Conservation (phyloP, 352 stramenopile genomes). For the Pythium insidiosum region DNA sequence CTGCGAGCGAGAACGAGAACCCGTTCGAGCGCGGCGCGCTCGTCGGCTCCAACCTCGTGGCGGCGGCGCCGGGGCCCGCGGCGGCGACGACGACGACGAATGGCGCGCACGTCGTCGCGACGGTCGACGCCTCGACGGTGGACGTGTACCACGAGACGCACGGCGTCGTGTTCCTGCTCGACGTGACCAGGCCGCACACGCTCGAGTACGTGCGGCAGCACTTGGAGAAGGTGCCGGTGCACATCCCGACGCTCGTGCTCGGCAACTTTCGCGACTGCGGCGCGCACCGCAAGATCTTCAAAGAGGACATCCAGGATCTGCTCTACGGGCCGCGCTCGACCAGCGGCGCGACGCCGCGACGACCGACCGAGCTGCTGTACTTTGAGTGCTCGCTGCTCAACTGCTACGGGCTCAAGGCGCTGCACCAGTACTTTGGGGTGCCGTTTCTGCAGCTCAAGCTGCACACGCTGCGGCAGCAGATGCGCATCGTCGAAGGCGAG, state of each 20-base stretch:
- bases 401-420: conserved; percentile 75
- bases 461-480: conserved; percentile 64
- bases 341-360: conserved; percentile 24
- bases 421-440: conserved; percentile 83
- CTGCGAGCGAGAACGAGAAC: conserved; percentile 2
- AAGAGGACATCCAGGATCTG: conserved; percentile 75
- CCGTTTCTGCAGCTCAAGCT: conserved; percentile 81
- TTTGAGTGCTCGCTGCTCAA: conserved; percentile 81
- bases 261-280: conserved; percentile 76
- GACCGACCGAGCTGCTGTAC: conserved; percentile 61
- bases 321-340: conserved; percentile 40
- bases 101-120: conserved; percentile 48
- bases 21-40: conserved; percentile 17
- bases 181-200: conserved; percentile 73
- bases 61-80: conserved; percentile 8
- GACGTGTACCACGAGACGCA: conserved; percentile 89
- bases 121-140: conserved; percentile 77
- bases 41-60: not conserved
- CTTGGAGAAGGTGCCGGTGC: conserved; percentile 54
- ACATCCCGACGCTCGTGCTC: conserved; percentile 75
- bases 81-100: conserved; percentile 21
- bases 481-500: conserved; percentile 61
- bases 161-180: conserved; percentile 83
- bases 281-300: conserved; percentile 74
- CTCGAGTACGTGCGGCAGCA: conserved; percentile 79